These are phyloP conservation scores for Austroboletus niveus DNA, from an alignment of 1,284 basidiomycete genomes.

Conservation along the genomic window DNA sequence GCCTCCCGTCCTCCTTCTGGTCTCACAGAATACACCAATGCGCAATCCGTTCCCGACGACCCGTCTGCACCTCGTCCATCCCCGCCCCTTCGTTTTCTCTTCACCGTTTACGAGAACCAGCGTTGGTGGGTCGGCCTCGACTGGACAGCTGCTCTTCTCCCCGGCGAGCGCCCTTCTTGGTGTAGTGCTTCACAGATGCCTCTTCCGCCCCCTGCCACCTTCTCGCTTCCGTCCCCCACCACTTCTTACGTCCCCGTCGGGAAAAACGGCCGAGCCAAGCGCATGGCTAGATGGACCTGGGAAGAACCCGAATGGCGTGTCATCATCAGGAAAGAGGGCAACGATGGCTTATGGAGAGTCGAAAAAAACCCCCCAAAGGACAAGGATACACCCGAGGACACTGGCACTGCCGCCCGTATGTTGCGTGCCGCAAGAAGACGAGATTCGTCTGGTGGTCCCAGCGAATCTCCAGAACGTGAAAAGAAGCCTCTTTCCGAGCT, in stretches of 20 bases:
- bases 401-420: constrained; percentile 27
- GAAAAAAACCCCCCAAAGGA: constrained; percentile 62
- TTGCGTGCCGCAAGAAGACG: constrained; percentile 26
- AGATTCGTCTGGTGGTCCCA: constrained; percentile 12
- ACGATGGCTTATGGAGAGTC: constrained; percentile 44
- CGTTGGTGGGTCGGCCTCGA: constrained; percentile 92
- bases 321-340: constrained; percentile 56
- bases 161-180: constrained; percentile 90
- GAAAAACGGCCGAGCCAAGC: constrained; percentile 49
- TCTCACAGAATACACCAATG: constrained; percentile 31
- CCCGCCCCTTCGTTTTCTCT: constrained; percentile 68
- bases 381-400: constrained; percentile 39
- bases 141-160: constrained; percentile 91
- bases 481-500: constrained; percentile 16
- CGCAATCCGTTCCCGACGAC: constrained; percentile 12
- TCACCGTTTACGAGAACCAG: constrained; percentile 92
- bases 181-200: constrained; percentile 59
- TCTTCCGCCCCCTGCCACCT: constrained; percentile 63
- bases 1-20: constrained; percentile 28
- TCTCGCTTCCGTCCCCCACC: constrained; percentile 53
- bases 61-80: constrained; percentile 20
- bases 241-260: constrained; percentile 34
- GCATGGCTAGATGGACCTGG: constrained; percentile 82
- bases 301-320: constrained; percentile 87
- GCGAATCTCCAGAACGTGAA: constrained; percentile 24